Evolutionary conservation across 176 grass and related monocot genomes (phyloP).

Genomic region (bread wheat (Triticum aestivum)): IWGSC_CS_RefSeq_v2.1 NC_057798.1:49693571-49694070

Average conservation of each 20-base stretch:
- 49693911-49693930: slow-evolving; percentile 48
- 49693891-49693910: background rate
- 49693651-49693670: too few relatives aligned
- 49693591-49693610: too few relatives aligned
- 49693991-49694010: background rate
- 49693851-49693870: slow-evolving; percentile 41
- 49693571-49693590: too few relatives aligned
- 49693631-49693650: too few relatives aligned
- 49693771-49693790: too few relatives aligned
- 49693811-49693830: background rate
- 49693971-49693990: background rate
- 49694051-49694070: slow-evolving; percentile 65
- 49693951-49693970: background rate
- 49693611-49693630: too few relatives aligned
- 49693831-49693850: background rate
- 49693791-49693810: too few relatives aligned
- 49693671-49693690: too few relatives aligned
- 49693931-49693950: background rate
- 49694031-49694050: slow-evolving; percentile 86
- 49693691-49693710: too few relatives aligned
- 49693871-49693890: slow-evolving; percentile 23
- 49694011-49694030: slow-evolving; percentile 68
- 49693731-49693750: too few relatives aligned
- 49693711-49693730: too few relatives aligned
- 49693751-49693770: too few relatives aligned